These are phyloP conservation scores for Craterostigma plantagineum DNA, from an alignment of 257 asterid genomes.

Conservation along the genomic window DNA sequence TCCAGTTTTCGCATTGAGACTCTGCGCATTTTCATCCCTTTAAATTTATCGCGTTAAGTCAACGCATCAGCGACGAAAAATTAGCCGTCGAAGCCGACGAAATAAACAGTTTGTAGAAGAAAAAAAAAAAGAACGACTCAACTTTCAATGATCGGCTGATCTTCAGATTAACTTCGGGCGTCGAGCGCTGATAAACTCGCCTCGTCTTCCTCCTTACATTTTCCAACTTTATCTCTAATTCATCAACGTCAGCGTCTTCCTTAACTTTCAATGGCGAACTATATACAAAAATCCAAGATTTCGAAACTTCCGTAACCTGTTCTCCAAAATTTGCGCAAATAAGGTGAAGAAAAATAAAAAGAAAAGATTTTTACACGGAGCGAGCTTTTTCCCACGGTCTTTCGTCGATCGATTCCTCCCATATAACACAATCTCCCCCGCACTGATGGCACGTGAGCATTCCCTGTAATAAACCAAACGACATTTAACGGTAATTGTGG, in stretches of 20 bases:
- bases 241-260: slow-evolving; percentile 92
- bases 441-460: slow-evolving; percentile 59
- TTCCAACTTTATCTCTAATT: slow-evolving; percentile 65
- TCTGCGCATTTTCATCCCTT: slow-evolving; percentile 97
- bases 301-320: neutral
- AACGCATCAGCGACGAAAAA: slow-evolving; percentile 10
- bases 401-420: slow-evolving; percentile 96
- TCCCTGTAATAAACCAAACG: slow-evolving; percentile 26
- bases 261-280: slow-evolving; percentile 80
- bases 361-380: slow-evolving; percentile 32
- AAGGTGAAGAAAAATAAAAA: neutral
- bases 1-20: slow-evolving; percentile 91
- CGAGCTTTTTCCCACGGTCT: slow-evolving; percentile 94
- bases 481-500: no score
- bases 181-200: slow-evolving; percentile 51
- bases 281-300: slow-evolving; percentile 10
- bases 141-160: slow-evolving; percentile 93
- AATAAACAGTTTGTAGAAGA: no score
- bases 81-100: no score
- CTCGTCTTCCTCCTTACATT: slow-evolving; percentile 40
- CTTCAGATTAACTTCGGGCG: slow-evolving; percentile 82
- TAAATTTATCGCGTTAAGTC: slow-evolving; percentile 49
- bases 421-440: slow-evolving; percentile 79
- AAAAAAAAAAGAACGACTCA: slow-evolving; percentile 13
- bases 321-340: neutral